Percentiles rank a stretch among this genome's conserved stretches.
phyloP scores from a whole-genome alignment of 305 asterid genomes.

The Rubia tinctorum region DNA sequence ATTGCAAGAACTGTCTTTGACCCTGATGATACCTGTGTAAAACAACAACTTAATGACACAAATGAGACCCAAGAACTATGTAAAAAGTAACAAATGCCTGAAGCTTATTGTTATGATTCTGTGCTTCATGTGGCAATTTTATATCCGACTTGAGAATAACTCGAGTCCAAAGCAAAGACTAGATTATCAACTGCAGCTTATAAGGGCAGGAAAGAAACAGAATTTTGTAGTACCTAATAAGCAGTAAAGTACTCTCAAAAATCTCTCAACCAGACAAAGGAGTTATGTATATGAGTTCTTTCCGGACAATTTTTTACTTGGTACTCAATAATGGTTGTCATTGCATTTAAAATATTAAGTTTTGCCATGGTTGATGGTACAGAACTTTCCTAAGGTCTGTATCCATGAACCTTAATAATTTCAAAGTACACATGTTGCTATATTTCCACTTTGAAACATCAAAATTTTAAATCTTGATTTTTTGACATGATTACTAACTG shows the following conservation, averaged over 20 bases:
- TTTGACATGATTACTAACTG: not conserved
- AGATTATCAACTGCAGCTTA: conserved; percentile 3
- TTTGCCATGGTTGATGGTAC: not conserved
- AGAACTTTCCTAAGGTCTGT: not conserved
- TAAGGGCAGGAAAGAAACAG: not conserved
- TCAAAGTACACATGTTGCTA: not conserved
- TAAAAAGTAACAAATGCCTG: not conserved
- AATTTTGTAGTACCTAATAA: not conserved
- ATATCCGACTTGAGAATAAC: not conserved
- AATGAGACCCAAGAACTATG: not conserved
- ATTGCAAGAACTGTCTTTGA: conserved; percentile 90
- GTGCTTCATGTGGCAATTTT: not conserved
- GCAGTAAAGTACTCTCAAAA: not conserved
- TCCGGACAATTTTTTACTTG: not conserved
- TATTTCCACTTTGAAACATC: not conserved
- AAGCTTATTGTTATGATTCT: not conserved
- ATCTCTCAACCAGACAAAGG: not conserved
- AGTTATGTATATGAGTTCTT: not conserved
- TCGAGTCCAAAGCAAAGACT: not conserved
- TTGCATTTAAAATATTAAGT: not conserved
- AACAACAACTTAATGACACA: not conserved
- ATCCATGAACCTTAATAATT: not conserved
- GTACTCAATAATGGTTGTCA: not conserved
- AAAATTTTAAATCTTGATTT: not conserved
- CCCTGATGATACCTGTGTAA: conserved; percentile 77